Base-by-base conservation (phyloP, 2,329 filamentous ascomycete species). In the Penicillium hesseltinei region DNA sequence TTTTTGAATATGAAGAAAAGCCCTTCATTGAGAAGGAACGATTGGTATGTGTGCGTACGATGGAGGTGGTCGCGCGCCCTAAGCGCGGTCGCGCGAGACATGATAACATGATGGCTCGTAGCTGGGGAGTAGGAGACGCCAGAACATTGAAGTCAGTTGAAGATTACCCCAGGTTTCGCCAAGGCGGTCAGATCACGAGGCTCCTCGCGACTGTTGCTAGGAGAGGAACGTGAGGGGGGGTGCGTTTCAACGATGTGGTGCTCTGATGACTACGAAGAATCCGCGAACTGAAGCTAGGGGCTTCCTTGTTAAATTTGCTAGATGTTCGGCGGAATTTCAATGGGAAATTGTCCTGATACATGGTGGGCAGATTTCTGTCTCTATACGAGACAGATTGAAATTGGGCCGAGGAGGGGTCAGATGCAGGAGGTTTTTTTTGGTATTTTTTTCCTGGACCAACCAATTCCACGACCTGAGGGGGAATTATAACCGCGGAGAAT, bases 141-240 rank as follows among this genome's bases (percentile, higher is more conserved):
- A 6, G 8, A n/a, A n/a, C 9, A 8, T n/a, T 13, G 9, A 36
- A 11, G 15, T 36, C 9, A 17, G 6, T 36, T n/a, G 19, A 25
- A 13, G 13, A n/a, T 25, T 48, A 1, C 31, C 9, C 45, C 21
- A n/a, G 15, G 11, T 47, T 25, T 36, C 8, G 5, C n/a, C 21
- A 48, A 48, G 45, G 45, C 31, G 45, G 45, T 48, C 23, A 48
- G 45, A 35, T 47, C 13, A 35, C 19, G 29, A 47, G 15, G 21
- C 29, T n/a, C 29, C 7, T 79, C 75, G 66, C 71, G 71, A 66
- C 67, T 72, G 56, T 68, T 67, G 61, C 67, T 71, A 50, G 69
- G 69, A 56, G 74, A 75, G 45, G 74, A 77, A 46, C 76, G 76
- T 31, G 77, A 76, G 76, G 25, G 77, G 77, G 53, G 78, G 79